Conservation (phyloP, 805 yeast species). For the Torulaspora franciscae region DNA sequence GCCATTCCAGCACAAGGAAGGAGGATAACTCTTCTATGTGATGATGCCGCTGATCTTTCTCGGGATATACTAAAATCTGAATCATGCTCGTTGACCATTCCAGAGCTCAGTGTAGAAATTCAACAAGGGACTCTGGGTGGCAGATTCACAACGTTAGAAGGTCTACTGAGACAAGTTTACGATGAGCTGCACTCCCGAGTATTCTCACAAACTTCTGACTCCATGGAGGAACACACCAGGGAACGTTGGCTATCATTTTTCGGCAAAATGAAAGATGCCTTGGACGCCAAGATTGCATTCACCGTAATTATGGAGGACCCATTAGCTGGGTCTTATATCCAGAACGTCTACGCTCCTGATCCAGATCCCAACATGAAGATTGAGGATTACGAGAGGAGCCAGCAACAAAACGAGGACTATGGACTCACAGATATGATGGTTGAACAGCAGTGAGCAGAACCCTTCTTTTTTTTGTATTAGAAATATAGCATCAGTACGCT, state of each 20-base stretch:
- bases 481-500: background rate
- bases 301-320: slow-evolving; percentile 93
- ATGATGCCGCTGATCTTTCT: slow-evolving; percentile 80
- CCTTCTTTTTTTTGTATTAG: background rate
- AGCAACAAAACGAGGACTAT: slow-evolving; percentile 83
- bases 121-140: slow-evolving; percentile 98
- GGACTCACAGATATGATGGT: slow-evolving; percentile 58
- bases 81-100: slow-evolving; percentile 79
- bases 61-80: slow-evolving; percentile 94
- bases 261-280: slow-evolving; percentile 66
- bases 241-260: slow-evolving; percentile 82
- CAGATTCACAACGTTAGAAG: slow-evolving; percentile 95
- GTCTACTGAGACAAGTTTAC: slow-evolving; percentile 78
- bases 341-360: slow-evolving; percentile 98
- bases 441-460: slow-evolving; percentile 9
- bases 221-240: slow-evolving; percentile 76
- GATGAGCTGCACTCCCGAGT: slow-evolving; percentile 87
- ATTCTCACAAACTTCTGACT: slow-evolving; percentile 79
- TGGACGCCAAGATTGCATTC: slow-evolving; percentile 74
- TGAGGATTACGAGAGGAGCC: slow-evolving; percentile 86
- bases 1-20: slow-evolving; percentile 85
- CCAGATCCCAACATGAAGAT: slow-evolving; percentile 91
- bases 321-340: slow-evolving; percentile 89
- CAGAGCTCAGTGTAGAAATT: slow-evolving; percentile 85
- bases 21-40: slow-evolving; percentile 63